phyloP scores from a whole-genome alignment of 2,329 filamentous ascomycete species.

The Apiospora saccharicola region DNA sequence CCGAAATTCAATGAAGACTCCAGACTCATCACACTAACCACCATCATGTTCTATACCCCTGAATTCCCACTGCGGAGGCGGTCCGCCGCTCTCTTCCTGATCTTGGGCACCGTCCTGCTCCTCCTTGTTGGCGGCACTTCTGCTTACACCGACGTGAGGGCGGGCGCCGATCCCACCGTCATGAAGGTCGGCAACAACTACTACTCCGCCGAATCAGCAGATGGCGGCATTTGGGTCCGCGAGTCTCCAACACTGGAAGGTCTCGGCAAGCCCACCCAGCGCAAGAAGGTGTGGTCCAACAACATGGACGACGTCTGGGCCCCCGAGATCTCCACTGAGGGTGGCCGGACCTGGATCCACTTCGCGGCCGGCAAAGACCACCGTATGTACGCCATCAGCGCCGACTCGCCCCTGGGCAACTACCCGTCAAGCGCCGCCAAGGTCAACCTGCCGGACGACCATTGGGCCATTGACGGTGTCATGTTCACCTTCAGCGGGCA shows the following conservation, averaged over 20 bases:
- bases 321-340: constrained; percentile 33
- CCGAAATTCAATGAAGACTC: not conserved
- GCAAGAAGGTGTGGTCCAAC: constrained; percentile 34
- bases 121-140: constrained; percentile 26
- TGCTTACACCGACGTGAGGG: constrained; percentile 27
- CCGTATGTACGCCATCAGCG: constrained; percentile 37
- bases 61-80: not conserved
- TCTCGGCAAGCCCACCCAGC: constrained; percentile 26
- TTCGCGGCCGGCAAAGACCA: constrained; percentile 32
- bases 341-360: constrained; percentile 33
- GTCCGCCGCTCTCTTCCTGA: constrained; percentile 17
- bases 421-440: constrained; percentile 32
- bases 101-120: not conserved
- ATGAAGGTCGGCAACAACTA: constrained; percentile 33
- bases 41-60: constrained; percentile 1
- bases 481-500: constrained; percentile 32
- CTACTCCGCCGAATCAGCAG: constrained; percentile 36
- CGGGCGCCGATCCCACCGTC: constrained; percentile 34
- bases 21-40: not conserved
- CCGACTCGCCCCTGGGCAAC: constrained; percentile 30
- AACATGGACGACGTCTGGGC: constrained; percentile 33
- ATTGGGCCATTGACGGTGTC: constrained; percentile 38
- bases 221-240: constrained; percentile 33
- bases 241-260: constrained; percentile 31
- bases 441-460: constrained; percentile 34